Conservation (phyloP, 2,329 filamentous ascomycete genomes). For the Fusarium mexicanum region DNA sequence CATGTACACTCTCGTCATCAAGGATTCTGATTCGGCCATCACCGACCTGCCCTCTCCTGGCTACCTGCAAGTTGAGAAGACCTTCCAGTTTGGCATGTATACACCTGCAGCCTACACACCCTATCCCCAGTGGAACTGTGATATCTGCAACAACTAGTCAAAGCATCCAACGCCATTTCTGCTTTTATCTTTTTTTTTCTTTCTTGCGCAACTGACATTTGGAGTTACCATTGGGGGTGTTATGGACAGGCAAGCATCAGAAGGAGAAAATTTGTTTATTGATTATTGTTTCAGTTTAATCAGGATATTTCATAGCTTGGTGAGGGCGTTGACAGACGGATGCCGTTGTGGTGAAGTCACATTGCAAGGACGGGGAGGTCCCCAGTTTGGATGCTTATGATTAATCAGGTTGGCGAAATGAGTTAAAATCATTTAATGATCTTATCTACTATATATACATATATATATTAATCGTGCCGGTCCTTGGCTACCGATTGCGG, state of each 20-base stretch:
- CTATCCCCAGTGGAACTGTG: slow-evolving; percentile 63
- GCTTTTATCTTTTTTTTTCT: slow-evolving; percentile 30
- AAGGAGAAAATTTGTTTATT: slow-evolving; percentile 25
- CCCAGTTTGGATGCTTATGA: slow-evolving; percentile 36
- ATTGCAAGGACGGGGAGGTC: slow-evolving; percentile 15
- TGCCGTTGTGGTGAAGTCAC: slow-evolving; percentile 23
- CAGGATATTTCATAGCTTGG: slow-evolving; percentile 23
- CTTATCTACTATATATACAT: slow-evolving; percentile 28
- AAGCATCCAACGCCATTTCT: slow-evolving; percentile 60
- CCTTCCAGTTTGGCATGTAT: slow-evolving; percentile 69
- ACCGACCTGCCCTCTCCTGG: slow-evolving; percentile 63
- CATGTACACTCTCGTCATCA: slow-evolving; percentile 70
- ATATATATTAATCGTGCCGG: slow-evolving; percentile 35
- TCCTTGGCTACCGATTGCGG: slow-evolving; percentile 2
- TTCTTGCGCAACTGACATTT: neutral
- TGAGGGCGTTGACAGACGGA: slow-evolving; percentile 35
- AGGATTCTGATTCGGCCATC: slow-evolving; percentile 64
- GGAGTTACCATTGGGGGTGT: slow-evolving; percentile 26
- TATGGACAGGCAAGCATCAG: slow-evolving; percentile 39
- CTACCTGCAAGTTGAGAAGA: slow-evolving; percentile 61
- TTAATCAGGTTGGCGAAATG: slow-evolving; percentile 27
- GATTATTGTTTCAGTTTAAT: slow-evolving; percentile 12
- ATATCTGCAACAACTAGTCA: slow-evolving; percentile 64
- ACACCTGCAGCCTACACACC: slow-evolving; percentile 60
- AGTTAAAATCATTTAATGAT: slow-evolving; percentile 38